Percentiles rank a stretch among this genome's conserved stretches.
These are phyloP conservation scores for Botrytis deweyae DNA, from an alignment of 2,329 filamentous ascomycete genomes.

Conservation along the genomic window DNA sequence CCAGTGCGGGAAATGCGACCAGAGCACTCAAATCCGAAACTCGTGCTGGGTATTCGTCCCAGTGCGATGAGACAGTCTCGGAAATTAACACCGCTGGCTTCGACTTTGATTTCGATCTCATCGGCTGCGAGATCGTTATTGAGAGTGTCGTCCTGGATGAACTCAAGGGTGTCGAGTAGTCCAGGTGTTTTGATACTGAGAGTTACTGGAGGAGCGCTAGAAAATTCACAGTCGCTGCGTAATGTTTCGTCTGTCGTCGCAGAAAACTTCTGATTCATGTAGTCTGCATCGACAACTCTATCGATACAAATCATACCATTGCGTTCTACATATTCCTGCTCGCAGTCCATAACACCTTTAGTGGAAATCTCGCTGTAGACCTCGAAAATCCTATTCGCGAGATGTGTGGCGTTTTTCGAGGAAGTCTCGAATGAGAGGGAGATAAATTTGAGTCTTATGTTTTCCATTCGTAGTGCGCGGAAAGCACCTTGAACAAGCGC, in stretches of 20 bases:
- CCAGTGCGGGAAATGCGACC: neutral
- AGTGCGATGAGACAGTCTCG: neutral
- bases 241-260: neutral
- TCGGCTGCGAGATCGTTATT: neutral
- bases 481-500: neutral
- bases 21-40: neutral
- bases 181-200: neutral
- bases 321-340: neutral
- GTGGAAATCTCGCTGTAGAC: neutral
- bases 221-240: neutral
- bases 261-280: neutral
- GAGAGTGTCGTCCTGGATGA: neutral
- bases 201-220: neutral
- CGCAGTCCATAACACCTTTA: neutral
- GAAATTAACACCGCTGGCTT: conserved; percentile 8
- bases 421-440: neutral
- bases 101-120: conserved; percentile 5
- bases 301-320: neutral
- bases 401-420: neutral
- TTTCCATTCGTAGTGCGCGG: neutral
- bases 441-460: neutral
- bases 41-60: neutral
- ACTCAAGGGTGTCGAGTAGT: neutral
- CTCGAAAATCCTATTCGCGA: neutral
- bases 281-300: neutral